These are phyloP conservation scores for Globisporangium nunn DNA, from an alignment of 352 stramenopile genomes.

Conservation along the genomic window DNA sequence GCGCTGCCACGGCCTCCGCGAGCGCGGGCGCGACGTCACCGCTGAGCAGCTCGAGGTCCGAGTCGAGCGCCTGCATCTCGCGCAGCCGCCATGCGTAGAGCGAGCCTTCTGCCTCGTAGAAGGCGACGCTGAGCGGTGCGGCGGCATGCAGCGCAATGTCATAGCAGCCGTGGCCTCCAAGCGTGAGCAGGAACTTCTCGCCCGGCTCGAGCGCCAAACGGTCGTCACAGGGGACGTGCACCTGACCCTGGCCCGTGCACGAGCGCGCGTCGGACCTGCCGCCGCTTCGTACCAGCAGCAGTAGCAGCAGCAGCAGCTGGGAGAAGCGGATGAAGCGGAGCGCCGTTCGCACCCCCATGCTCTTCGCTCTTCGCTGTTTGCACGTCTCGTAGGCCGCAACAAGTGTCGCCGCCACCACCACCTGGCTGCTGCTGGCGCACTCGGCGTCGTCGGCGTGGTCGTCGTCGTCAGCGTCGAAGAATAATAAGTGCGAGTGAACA, in stretches of 20 bases:
- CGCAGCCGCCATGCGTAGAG: slow-evolving; percentile 13
- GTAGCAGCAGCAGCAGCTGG: too few species aligned
- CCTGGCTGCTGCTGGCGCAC: too few species aligned
- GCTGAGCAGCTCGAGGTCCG: slow-evolving; percentile 3
- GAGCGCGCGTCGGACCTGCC: slow-evolving; percentile 7
- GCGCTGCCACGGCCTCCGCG: background rate
- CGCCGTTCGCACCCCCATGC: too few species aligned
- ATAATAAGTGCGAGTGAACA: too few species aligned
- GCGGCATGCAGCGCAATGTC: slow-evolving; percentile 28
- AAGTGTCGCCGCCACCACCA: too few species aligned
- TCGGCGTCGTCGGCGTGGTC: too few species aligned
- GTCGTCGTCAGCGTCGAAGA: too few species aligned
- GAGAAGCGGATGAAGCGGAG: too few species aligned
- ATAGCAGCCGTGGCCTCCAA: slow-evolving; percentile 52
- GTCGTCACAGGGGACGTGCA: slow-evolving; percentile 44
- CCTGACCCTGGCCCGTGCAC: slow-evolving; percentile 39
- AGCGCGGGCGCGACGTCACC: background rate
- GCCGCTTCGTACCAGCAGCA: too few species aligned
- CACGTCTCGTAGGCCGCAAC: too few species aligned
- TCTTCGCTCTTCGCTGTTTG: too few species aligned
- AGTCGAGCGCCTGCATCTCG: slow-evolving; percentile 12
- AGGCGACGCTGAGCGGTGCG: slow-evolving; percentile 39
- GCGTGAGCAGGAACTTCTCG: slow-evolving; percentile 48
- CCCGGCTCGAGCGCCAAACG: slow-evolving; percentile 27
- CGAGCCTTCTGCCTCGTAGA: slow-evolving; percentile 33